phyloP scores from a whole-genome alignment of 2,329 filamentous ascomycete genomes.

The Tricladium varicosporioides region DNA sequence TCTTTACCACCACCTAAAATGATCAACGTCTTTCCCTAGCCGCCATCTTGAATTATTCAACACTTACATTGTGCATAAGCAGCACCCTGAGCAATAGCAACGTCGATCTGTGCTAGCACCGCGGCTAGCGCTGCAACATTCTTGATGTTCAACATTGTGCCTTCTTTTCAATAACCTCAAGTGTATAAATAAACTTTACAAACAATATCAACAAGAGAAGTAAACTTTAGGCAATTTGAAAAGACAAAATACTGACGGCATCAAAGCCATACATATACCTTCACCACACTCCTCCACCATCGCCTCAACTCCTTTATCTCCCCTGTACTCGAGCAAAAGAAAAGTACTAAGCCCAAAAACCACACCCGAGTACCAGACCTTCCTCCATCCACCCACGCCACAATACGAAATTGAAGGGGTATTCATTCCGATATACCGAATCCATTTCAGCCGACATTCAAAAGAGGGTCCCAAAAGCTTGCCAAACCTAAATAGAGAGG shows the following conservation, averaged over 20 bases:
- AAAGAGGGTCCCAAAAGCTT: neutral
- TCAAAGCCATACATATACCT: neutral
- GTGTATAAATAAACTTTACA: neutral
- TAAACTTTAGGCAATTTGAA: neutral
- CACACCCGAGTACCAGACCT: neutral
- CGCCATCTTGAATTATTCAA: neutral
- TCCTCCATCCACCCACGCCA: neutral
- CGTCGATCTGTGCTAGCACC: slow-evolving; percentile 19
- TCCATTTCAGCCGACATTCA: neutral
- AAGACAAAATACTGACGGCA: neutral
- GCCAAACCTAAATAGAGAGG: neutral
- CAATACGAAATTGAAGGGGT: neutral
- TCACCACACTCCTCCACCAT: neutral
- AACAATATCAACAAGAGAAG: neutral
- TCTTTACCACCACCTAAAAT: slow-evolving; percentile 29
- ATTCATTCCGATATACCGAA: slow-evolving; percentile 5
- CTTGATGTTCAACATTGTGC: slow-evolving; percentile 21
- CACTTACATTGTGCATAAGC: slow-evolving; percentile 23
- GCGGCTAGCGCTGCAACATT: slow-evolving; percentile 21
- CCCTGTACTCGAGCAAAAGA: neutral
- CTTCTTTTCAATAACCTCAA: neutral
- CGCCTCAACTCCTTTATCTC: neutral
- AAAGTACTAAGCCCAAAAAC: neutral
- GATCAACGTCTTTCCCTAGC: neutral
- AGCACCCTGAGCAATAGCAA: slow-evolving; percentile 17